phyloP scores from a whole-genome alignment of 495 filamentous ascomycete genomes.

The Talaromyces trachyspermus region DNA sequence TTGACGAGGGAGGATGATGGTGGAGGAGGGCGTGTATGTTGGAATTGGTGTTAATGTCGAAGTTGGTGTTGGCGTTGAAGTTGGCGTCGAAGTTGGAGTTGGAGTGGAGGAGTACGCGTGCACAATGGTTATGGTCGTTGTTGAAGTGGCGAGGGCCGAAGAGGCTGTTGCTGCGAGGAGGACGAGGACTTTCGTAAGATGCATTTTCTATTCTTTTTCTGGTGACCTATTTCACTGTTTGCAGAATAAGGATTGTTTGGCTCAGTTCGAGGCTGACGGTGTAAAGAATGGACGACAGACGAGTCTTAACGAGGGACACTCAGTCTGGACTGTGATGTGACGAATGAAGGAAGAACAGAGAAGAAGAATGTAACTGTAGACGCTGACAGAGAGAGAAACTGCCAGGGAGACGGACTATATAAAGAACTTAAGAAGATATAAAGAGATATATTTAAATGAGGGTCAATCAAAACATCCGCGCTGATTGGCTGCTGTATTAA shows the following conservation, averaged over 20 bases:
- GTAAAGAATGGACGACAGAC: slow-evolving; percentile 9
- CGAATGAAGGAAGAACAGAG: slow-evolving; percentile 12
- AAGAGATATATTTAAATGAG: no score
- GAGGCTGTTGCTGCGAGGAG: slow-evolving; percentile 21
- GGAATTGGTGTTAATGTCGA: slow-evolving; percentile 1
- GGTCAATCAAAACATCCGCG: no score
- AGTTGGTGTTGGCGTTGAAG: slow-evolving; percentile 18
- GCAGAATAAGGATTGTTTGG: no score
- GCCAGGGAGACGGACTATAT: no score
- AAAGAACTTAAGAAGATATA: no score
- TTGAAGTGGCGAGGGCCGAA: slow-evolving; percentile 22
- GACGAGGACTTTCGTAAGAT: slow-evolving; percentile 29
- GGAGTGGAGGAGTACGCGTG: slow-evolving; percentile 16
- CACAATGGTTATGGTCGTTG: slow-evolving; percentile 26
- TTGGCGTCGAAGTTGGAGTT: slow-evolving; percentile 14
- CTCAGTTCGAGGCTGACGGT: neutral
- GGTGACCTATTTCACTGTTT: no score
- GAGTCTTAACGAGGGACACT: slow-evolving; percentile 28
- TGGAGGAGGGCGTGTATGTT: slow-evolving; percentile 3
- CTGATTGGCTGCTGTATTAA: no score
- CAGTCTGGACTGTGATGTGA: slow-evolving; percentile 15
- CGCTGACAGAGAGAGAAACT: no score
- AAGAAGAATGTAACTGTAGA: slow-evolving; percentile 20
- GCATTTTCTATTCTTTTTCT: slow-evolving; percentile 22
- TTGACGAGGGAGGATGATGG: slow-evolving; percentile 8